Evolutionary conservation across 2,329 filamentous ascomycete species (phyloP), one percentile per base, ranked within the genome.

Genomic region (Monosporascus sp.): DNA sequence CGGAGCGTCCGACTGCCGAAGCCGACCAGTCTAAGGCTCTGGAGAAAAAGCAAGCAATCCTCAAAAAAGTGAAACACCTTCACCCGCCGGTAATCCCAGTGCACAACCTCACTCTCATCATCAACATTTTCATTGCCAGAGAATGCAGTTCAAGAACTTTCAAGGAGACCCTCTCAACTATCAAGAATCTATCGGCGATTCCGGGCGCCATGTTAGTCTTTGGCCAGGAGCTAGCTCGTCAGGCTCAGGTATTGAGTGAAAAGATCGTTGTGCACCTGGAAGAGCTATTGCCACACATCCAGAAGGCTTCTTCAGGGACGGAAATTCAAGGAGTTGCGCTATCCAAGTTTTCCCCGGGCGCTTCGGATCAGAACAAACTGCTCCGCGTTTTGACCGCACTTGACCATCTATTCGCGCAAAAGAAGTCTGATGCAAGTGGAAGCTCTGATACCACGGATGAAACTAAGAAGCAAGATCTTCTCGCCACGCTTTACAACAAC

Each of bases 111-210:
- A 89, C 89, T 54, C 78, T 97, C 53, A 91, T 99, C n/a, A 89
- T 97, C 62, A 94, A 94, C 68, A 96, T 99, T 53, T 89, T 99
- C 60, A 91, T 96, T 44, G 93, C 93, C 58, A 88, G 92, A 48
- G 94, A 99, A 71, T 99, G 94, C 73, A 96, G 91, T 66, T 92
- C 90, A 58, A 97, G 96, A 77, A 97, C 94, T 0, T 99, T 99
- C 79, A 89, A 94, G 68, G 95, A 97, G 70, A 97, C 94, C 1
- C 82, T 99, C 51, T 94, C 93, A 17, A 95, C 95, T n/a, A 96
- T 99, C 77, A 97, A 96, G 75, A 97, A 97, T 65, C 80, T 99
- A 44, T 97, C 92, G 5, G 87, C 89, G 40, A 94, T 99, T 56
- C 91, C 93, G 17, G 91, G 88, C 14, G 91, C 93, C 18, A 94